phyloP scores from a whole-genome alignment of 1,284 basidiomycete genomes.

The Puccinia polysora region DNA sequence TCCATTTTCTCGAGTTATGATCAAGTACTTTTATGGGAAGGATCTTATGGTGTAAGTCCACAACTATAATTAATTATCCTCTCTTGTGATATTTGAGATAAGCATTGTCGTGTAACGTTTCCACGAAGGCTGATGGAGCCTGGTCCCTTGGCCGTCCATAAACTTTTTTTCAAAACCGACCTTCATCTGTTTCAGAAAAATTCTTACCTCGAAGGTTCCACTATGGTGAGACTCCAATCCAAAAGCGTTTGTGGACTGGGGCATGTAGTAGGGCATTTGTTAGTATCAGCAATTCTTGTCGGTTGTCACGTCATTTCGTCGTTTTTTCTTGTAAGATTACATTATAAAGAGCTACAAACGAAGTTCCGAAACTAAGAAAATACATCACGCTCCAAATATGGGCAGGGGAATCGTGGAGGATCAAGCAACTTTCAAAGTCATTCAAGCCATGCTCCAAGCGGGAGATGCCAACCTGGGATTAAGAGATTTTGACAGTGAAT shows the following conservation, averaged over 20 bases:
- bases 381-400: too few relatives aligned
- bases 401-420: conserved; percentile 21
- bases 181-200: background rate
- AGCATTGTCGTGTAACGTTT: too few relatives aligned
- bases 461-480: conserved; percentile 10
- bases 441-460: background rate
- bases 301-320: too few relatives aligned
- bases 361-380: too few relatives aligned
- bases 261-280: conserved; percentile 14
- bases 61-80: too few relatives aligned
- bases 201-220: conserved; percentile 6
- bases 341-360: too few relatives aligned
- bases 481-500: background rate
- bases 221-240: conserved; percentile 13
- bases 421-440: background rate
- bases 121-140: background rate
- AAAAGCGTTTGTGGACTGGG: background rate
- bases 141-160: background rate
- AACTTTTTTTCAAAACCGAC: background rate
- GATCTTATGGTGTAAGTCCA: background rate
- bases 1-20: conserved; percentile 37
- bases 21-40: conserved; percentile 24
- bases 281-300: background rate
- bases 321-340: too few relatives aligned
- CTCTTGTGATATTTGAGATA: too few relatives aligned